Evolutionary conservation across 768 basidiomycete species (phyloP).

Genomic region (Lentinula guzmanii): DNA sequence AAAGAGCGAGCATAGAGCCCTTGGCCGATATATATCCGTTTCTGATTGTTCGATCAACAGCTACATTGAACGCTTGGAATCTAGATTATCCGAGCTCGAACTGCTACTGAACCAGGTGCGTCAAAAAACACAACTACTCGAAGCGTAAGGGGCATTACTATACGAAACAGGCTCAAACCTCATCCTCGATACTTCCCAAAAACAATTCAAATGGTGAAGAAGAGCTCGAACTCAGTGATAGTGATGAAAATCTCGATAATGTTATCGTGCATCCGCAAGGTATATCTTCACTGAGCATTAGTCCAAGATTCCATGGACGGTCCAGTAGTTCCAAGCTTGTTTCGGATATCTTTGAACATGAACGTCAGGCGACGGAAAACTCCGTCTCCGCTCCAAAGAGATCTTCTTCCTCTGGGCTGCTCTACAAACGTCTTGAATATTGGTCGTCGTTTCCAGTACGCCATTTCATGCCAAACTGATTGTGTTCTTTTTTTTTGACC

Average conservation of each 20-base stretch:
- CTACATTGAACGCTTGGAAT: conserved; percentile 2
- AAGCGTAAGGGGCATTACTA: not conserved
- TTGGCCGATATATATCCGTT: not conserved
- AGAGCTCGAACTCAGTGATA: not conserved
- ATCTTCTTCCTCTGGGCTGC: not conserved
- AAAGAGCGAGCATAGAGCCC: not conserved
- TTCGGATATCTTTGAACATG: not conserved
- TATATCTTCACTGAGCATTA: not conserved
- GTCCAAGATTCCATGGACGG: not conserved
- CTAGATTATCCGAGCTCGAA: not conserved
- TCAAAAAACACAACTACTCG: not conserved
- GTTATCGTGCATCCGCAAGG: not conserved
- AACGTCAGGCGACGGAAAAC: not conserved
- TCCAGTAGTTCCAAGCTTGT: conserved; percentile 1
- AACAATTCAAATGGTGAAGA: not conserved
- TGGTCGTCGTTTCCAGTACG: conserved; percentile 1
- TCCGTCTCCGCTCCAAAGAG: not conserved
- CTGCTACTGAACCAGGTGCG: not conserved
- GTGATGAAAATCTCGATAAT: not conserved
- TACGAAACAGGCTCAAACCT: not conserved
- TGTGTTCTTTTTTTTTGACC: not conserved
- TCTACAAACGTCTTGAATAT: not conserved
- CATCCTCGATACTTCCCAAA: not conserved
- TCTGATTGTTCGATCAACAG: not conserved
- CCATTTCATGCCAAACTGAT: not conserved